Conservation (phyloP, 2,329 filamentous ascomycete species). For the Fusarium phyllophilum region DNA sequence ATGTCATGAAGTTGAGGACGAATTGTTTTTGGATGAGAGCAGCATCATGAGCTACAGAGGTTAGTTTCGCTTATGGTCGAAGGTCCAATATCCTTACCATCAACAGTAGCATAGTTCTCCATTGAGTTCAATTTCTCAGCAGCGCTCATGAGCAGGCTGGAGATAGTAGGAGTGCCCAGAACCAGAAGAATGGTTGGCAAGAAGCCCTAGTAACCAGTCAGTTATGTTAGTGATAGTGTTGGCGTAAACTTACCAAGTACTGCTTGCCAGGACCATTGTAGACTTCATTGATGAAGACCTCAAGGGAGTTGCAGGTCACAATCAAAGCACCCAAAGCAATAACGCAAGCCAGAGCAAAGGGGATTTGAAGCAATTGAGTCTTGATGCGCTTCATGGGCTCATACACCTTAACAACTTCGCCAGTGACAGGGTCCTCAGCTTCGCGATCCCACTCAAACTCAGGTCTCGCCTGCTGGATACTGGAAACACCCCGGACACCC, state of each 20-base stretch:
- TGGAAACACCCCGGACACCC: slow-evolving; percentile 86
- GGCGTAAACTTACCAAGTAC: slow-evolving; percentile 70
- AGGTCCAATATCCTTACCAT: slow-evolving; percentile 56
- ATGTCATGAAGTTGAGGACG: slow-evolving; percentile 95
- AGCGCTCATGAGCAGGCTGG: slow-evolving; percentile 76
- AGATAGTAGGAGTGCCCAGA: slow-evolving; percentile 80
- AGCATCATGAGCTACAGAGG: slow-evolving; percentile 73
- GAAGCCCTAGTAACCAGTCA: slow-evolving; percentile 70
- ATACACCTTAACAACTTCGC: slow-evolving; percentile 80
- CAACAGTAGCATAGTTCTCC: slow-evolving; percentile 93
- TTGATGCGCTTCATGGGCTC: slow-evolving; percentile 78
- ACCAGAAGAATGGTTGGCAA: slow-evolving; percentile 90
- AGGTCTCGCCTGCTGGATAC: slow-evolving; percentile 79
- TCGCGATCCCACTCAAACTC: slow-evolving; percentile 85
- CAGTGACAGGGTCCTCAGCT: slow-evolving; percentile 81
- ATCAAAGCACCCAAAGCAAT: slow-evolving; percentile 83
- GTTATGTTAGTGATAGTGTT: not conserved
- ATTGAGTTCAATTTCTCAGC: slow-evolving; percentile 81
- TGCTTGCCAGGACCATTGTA: slow-evolving; percentile 90
- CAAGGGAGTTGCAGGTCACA: slow-evolving; percentile 86
- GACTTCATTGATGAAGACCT: slow-evolving; percentile 95
- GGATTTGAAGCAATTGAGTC: slow-evolving; percentile 82
- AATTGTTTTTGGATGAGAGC: slow-evolving; percentile 94
- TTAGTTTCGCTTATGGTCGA: slow-evolving; percentile 10
- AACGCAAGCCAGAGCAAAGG: slow-evolving; percentile 81